These are phyloP conservation scores for Backusella morwellensis DNA, from an alignment of 192 early-diverging fungal species.

Conservation along the genomic window DNA sequence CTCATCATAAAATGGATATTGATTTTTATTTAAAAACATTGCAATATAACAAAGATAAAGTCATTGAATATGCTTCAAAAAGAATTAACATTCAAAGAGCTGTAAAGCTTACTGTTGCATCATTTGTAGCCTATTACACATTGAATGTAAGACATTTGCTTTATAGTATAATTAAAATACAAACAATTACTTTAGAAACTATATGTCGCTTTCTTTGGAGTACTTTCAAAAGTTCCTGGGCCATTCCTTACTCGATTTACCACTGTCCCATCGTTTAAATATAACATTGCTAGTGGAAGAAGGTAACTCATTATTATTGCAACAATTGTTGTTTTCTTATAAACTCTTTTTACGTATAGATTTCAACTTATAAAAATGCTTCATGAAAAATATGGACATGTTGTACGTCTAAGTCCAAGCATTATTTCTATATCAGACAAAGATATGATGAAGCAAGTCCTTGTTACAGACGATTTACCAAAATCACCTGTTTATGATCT, in stretches of 20 bases:
- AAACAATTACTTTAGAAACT: constrained; percentile 13
- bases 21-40: not conserved
- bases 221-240: constrained; percentile 24
- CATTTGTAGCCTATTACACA: not conserved
- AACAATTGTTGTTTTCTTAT: not conserved
- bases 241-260: constrained; percentile 21
- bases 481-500: constrained; percentile 1
- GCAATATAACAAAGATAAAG: not conserved
- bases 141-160: not conserved
- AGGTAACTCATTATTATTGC: not conserved
- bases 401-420: constrained; percentile 37
- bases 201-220: constrained; percentile 24
- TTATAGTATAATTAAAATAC: not conserved
- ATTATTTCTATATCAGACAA: constrained; percentile 40
- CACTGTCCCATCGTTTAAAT: not conserved
- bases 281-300: constrained; percentile 15
- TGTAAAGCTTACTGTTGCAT: not conserved
- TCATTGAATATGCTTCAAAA: not conserved
- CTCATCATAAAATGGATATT: not conserved
- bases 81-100: not conserved
- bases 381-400: constrained; percentile 40
- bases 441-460: constrained; percentile 39
- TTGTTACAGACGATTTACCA: constrained; percentile 21
- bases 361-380: constrained; percentile 6
- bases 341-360: not conserved